These are phyloP conservation scores for Aspergillus floridensis DNA, from an alignment of 2,329 filamentous ascomycete species.

Conservation along the genomic window DNA sequence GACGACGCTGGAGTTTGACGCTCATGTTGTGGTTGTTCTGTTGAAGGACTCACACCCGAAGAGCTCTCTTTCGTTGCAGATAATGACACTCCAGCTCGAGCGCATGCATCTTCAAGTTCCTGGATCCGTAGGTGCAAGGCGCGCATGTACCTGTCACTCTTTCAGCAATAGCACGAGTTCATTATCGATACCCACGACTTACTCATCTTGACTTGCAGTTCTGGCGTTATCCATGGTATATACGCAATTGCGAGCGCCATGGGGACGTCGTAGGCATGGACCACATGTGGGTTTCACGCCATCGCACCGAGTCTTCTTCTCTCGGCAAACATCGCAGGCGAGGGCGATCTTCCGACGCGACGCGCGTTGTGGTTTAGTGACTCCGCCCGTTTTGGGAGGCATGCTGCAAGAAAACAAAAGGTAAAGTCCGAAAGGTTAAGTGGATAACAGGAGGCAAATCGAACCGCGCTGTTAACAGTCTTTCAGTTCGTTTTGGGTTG, in stretches of 20 bases:
- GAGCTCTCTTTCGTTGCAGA: background rate
- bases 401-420: background rate
- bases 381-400: background rate
- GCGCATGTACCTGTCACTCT: constrained; percentile 8
- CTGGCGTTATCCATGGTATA: constrained; percentile 40
- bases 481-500: no score
- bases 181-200: constrained; percentile 16
- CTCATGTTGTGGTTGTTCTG: background rate
- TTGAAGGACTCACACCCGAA: background rate
- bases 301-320: constrained; percentile 45
- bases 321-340: constrained; percentile 45
- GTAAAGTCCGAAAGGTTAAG: no score
- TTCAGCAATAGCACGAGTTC: background rate
- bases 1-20: no score
- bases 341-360: constrained; percentile 33
- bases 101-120: constrained; percentile 27
- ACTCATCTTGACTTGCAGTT: constrained; percentile 38
- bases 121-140: constrained; percentile 28
- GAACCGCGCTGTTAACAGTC: no score
- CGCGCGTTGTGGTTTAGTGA: background rate
- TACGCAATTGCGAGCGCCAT: constrained; percentile 36
- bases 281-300: constrained; percentile 47
- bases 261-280: constrained; percentile 38
- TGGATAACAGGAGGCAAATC: no score
- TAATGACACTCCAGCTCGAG: constrained; percentile 20